Percentiles rank a stretch among this genome's conserved stretches.
Conservation (phyloP, 2,329 filamentous ascomycete species). For the Fusarium bulbicola region DNA sequence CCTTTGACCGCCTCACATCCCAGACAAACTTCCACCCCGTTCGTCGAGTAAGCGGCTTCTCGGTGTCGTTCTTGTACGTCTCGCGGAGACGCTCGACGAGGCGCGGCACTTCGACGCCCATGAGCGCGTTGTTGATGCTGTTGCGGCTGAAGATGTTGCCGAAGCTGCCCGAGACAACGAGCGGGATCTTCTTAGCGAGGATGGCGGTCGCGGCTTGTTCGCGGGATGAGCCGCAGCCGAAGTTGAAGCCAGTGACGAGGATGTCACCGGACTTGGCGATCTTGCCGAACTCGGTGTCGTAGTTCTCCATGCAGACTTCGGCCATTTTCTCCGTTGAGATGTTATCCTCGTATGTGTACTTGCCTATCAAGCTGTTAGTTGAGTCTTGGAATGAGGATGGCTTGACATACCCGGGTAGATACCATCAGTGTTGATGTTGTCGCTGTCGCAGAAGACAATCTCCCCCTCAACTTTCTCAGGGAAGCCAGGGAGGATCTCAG, state of each 20-base stretch:
- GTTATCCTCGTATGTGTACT: conserved; percentile 92
- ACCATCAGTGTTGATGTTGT: conserved; percentile 81
- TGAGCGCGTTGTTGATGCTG: conserved; percentile 81
- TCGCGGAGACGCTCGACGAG: conserved; percentile 73
- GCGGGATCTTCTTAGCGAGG: conserved; percentile 79
- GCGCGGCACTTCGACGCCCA: conserved; percentile 74
- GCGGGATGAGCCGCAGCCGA: conserved; percentile 82
- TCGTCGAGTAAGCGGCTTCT: conserved; percentile 71
- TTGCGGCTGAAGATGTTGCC: conserved; percentile 85
- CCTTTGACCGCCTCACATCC: conserved; percentile 78
- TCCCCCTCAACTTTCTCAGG: conserved; percentile 84
- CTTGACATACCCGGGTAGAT: conserved; percentile 83
- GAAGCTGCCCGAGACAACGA: conserved; percentile 84
- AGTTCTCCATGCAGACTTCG: conserved; percentile 92
- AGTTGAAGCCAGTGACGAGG: conserved; percentile 87
- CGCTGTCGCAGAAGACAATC: conserved; percentile 71
- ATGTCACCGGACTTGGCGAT: conserved; percentile 78
- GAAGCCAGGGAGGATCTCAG: conserved; percentile 85
- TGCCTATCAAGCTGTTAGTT: conserved; percentile 53
- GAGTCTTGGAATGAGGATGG: rapidly evolving
- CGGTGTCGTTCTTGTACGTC: conserved; percentile 59
- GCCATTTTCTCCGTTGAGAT: conserved; percentile 83
- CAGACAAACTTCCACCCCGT: conserved; percentile 87
- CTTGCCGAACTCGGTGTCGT: conserved; percentile 75
- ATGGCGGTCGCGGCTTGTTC: conserved; percentile 86